phyloP scores from a whole-genome alignment of 129 eudicot genomes.

The Helichrysum umbraculigerum region DNA sequence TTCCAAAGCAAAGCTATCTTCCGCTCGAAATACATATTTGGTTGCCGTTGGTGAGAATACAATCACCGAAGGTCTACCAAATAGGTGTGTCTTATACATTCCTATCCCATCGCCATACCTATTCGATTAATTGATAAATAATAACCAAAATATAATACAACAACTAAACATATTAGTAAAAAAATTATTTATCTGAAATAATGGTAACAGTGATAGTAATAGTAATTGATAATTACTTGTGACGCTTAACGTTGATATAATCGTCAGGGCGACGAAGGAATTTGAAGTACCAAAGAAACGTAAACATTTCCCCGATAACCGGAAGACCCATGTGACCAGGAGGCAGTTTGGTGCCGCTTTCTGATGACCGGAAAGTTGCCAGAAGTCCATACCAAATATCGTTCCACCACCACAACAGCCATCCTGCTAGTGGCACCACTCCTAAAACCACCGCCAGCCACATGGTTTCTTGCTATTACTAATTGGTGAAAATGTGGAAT shows the following conservation, averaged over 20 bases:
- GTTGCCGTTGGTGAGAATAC: slow-evolving; percentile 42
- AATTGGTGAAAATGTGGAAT: slow-evolving; percentile 7
- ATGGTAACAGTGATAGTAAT: neutral
- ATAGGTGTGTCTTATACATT: slow-evolving; percentile 46
- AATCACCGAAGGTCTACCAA: slow-evolving; percentile 52
- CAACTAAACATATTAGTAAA: neutral
- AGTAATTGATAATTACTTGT: slow-evolving; percentile 28
- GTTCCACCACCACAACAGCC: slow-evolving; percentile 63
- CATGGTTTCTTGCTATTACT: neutral
- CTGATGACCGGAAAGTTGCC: slow-evolving; percentile 17
- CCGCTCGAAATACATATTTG: slow-evolving; percentile 45
- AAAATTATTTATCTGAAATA: neutral
- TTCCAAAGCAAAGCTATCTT: slow-evolving; percentile 22
- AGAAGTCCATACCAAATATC: slow-evolving; percentile 39
- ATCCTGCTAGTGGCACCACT: slow-evolving; percentile 32
- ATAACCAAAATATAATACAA: neutral
- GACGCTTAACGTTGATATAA: slow-evolving; percentile 49
- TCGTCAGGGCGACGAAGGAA: slow-evolving; percentile 52
- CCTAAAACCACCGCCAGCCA: slow-evolving; percentile 37
- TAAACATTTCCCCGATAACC: slow-evolving; percentile 50
- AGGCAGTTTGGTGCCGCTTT: slow-evolving; percentile 40
- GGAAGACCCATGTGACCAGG: slow-evolving; percentile 69
- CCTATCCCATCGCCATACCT: slow-evolving; percentile 63
- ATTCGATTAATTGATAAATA: neutral
- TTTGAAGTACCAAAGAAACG: slow-evolving; percentile 63